Percentiles rank a stretch among this genome's conserved stretches.
These are phyloP conservation scores for Salix suchowensis DNA, from an alignment of 345 rosid species.

Conservation along the genomic window DNA sequence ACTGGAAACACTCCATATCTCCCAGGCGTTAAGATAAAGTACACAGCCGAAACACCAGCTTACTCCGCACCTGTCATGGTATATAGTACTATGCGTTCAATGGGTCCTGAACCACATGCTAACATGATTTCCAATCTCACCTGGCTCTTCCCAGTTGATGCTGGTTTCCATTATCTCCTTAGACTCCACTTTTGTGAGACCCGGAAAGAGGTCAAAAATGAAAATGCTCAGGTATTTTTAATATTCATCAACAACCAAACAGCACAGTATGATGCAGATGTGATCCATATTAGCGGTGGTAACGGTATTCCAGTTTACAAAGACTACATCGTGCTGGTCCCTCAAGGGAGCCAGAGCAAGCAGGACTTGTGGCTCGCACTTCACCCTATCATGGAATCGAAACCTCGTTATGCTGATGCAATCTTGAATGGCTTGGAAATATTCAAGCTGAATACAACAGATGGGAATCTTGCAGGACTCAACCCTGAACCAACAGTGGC, in stretches of 20 bases:
- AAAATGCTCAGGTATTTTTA: too few relatives aligned
- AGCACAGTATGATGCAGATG: background rate
- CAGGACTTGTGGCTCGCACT: constrained; percentile 11
- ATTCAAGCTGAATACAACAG: constrained; percentile 15
- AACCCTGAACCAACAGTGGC: background rate
- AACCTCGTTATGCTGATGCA: background rate
- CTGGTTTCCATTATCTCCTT: background rate
- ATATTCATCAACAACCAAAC: background rate
- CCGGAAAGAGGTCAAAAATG: too few relatives aligned
- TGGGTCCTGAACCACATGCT: background rate
- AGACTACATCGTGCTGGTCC: constrained; percentile 11
- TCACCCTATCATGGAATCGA: background rate
- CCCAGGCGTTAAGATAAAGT: background rate
- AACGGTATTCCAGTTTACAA: background rate
- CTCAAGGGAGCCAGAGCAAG: background rate
- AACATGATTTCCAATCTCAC: background rate
- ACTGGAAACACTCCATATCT: background rate
- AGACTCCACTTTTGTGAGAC: background rate
- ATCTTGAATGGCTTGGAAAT: constrained; percentile 25
- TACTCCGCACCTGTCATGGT: background rate
- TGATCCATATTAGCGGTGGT: constrained; percentile 2
- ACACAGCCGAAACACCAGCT: background rate
- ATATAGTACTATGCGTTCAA: background rate
- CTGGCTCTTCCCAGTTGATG: background rate
- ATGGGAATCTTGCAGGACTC: constrained; percentile 5